A percentile compares a stretch with the other conserved stretches of the same genome.
Evolutionary conservation across 1,139 yeast species (phyloP).

Genomic region (Pichia sp.): DNA sequence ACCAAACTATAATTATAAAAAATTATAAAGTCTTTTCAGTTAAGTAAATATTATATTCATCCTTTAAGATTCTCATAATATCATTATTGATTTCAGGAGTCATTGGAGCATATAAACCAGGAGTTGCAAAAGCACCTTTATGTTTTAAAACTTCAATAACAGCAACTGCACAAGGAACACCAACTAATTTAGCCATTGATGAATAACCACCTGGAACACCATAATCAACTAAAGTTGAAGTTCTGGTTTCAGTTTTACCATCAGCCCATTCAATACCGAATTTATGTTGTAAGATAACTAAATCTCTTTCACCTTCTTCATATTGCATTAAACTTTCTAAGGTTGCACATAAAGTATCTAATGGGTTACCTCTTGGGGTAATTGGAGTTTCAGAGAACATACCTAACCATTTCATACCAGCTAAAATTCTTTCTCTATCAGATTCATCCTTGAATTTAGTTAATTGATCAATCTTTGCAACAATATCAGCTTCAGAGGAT

Average conservation of each 20-base stretch:
- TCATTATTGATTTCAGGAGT: slow-evolving; percentile 85
- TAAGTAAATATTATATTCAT: slow-evolving; percentile 78
- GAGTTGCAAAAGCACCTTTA: slow-evolving; percentile 61
- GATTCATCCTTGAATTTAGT: slow-evolving; percentile 75
- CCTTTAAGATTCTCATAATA: slow-evolving; percentile 85
- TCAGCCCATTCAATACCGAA: slow-evolving; percentile 96
- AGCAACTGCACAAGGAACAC: slow-evolving; percentile 98
- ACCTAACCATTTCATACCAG: slow-evolving; percentile 93
- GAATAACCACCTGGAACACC: slow-evolving; percentile 94
- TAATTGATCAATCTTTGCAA: slow-evolving; percentile 67
- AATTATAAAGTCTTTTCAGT: slow-evolving; percentile 67
- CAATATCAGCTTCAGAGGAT: slow-evolving; percentile 60
- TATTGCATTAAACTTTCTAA: slow-evolving; percentile 94
- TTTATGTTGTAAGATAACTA: slow-evolving; percentile 94
- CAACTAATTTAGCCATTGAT: slow-evolving; percentile 97
- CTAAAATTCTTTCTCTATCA: slow-evolving; percentile 78
- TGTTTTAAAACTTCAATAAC: slow-evolving; percentile 69
- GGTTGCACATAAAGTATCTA: slow-evolving; percentile 94
- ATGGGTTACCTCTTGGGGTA: slow-evolving; percentile 88
- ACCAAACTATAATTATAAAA: not conserved
- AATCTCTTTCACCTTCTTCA: slow-evolving; percentile 90
- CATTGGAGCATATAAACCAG: slow-evolving; percentile 92
- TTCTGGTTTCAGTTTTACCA: slow-evolving; percentile 84
- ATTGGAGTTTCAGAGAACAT: slow-evolving; percentile 70
- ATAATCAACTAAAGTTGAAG: slow-evolving; percentile 90